Evolutionary conservation across 2,329 filamentous ascomycete species (phyloP), one percentile per base, ranked within the genome.

Genomic region (Neofusicoccum laricinum): DNA sequence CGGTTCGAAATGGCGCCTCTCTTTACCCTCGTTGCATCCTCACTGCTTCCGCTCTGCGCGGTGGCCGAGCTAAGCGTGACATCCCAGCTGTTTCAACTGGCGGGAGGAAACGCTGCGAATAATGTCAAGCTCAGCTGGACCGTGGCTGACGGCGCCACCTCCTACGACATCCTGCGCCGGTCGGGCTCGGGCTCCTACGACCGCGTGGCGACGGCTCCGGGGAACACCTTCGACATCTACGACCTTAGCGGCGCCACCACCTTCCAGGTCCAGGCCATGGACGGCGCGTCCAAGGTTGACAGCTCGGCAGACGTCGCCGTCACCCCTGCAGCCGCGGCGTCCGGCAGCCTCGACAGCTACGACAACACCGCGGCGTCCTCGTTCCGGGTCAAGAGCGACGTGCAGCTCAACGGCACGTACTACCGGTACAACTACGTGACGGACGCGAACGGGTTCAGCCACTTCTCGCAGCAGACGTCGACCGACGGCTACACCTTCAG

Each of bases 381-480:
- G 1, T 32, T 64, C 4, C 36, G 41, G 6, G 46, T 67, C 30
- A 68, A 67, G 63, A 65, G 66, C 4, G 62, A 67, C 7, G 61
- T 69, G 38, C 38, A 43, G n/a, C 15, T 17, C 1, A 19, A 8
- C 14, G 38, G 40, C 7, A 34, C 53, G 19, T 70, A 68, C 59
- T 70, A 70, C 63, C 64, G 62, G 5, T 68, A 70, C 65, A 69
- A 66, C 43, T 70, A 67, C 49, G 65, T 67, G 30, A 61, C 63
- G 4, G 61, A 64, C 21, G 32, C 62, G 5, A 66, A 68, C 10
- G 66, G 66, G 3, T 64, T 65, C 58, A 66, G 67, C 21, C 64
- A 65, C 32, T 66, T 69, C 17, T 64, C 67, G 1, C 66, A 67
- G 51, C 67, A 68, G 46, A 70, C 68, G 2, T 69, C 68, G 3